These are phyloP conservation scores for Senecio squalidus DNA, from an alignment of 140 eudicot genomes.

Conservation along the genomic window DNA sequence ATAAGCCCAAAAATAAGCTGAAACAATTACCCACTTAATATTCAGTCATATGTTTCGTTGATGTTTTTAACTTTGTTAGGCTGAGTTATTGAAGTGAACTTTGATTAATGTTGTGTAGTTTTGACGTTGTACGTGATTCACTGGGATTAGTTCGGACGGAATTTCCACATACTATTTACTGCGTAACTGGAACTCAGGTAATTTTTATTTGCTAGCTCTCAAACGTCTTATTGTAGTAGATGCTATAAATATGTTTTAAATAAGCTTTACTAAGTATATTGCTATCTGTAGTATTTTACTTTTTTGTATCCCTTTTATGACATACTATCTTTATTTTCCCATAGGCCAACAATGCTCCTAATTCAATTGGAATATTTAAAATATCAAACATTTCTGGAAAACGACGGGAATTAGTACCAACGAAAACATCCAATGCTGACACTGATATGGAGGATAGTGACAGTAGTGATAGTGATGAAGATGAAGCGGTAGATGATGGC, in stretches of 20 bases:
- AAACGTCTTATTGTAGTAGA: no score
- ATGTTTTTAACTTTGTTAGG: neutral
- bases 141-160: slow-evolving; percentile 82
- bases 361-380: slow-evolving; percentile 81
- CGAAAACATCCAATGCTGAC: slow-evolving; percentile 40
- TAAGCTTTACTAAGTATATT: no score
- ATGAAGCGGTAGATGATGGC: slow-evolving; percentile 41
- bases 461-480: slow-evolving; percentile 66
- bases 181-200: slow-evolving; percentile 91
- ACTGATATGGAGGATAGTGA: slow-evolving; percentile 79
- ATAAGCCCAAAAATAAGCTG: no score
- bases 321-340: slow-evolving; percentile 3
- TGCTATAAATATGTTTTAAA: neutral
- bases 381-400: slow-evolving; percentile 80
- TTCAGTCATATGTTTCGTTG: no score
- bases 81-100: neutral
- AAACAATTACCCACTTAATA: neutral
- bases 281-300: neutral
- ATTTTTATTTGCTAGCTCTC: slow-evolving; percentile 8
- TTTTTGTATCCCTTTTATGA: neutral
- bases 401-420: slow-evolving; percentile 62
- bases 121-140: slow-evolving; percentile 77
- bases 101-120: slow-evolving; percentile 38
- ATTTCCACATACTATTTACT: slow-evolving; percentile 79
- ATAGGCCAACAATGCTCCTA: slow-evolving; percentile 74